phyloP scores from a whole-genome alignment of 257 asterid species.

The Dorcoceras hygrometricum region DNA sequence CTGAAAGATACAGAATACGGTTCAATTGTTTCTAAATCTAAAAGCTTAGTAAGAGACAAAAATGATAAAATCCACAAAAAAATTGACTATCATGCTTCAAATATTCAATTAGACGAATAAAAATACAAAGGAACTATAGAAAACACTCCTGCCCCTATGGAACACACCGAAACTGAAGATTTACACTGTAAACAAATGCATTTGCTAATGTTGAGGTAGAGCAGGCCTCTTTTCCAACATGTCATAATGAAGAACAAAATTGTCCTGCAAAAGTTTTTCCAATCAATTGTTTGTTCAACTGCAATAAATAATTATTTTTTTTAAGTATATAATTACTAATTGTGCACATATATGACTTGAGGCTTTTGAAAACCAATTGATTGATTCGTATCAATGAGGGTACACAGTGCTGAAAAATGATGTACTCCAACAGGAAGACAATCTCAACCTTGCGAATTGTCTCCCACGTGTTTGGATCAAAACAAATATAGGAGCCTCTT shows the following conservation, averaged over 20 bases:
- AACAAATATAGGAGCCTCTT: conserved; percentile 84
- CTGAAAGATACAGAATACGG: background rate
- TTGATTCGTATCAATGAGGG: background rate
- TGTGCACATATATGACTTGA: background rate
- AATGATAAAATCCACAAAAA: background rate
- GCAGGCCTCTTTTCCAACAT: conserved; percentile 80
- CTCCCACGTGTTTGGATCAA: conserved; percentile 98
- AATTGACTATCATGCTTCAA: conserved; percentile 2
- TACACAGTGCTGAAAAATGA: conserved; percentile 6
- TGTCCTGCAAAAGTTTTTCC: conserved; percentile 66
- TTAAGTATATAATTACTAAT: too few species aligned
- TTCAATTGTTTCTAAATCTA: background rate
- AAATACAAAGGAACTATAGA: conserved; percentile 28
- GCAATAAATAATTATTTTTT: background rate
- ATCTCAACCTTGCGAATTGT: conserved; percentile 82
- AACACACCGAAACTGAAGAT: conserved; percentile 40
- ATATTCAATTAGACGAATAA: conserved; percentile 27
- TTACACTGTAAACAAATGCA: conserved; percentile 30
- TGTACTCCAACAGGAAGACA: background rate
- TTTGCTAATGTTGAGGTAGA: conserved; percentile 67
- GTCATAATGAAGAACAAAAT: conserved; percentile 80
- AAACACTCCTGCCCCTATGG: conserved; percentile 34
- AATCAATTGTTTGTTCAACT: conserved; percentile 6
- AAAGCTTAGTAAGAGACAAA: conserved; percentile 7
- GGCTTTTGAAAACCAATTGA: background rate